Evolutionary conservation across 2,329 filamentous ascomycete genomes (phyloP), one percentile per base, ranked within the genome.

Genomic region (Sphaerulina musiva): DNA sequence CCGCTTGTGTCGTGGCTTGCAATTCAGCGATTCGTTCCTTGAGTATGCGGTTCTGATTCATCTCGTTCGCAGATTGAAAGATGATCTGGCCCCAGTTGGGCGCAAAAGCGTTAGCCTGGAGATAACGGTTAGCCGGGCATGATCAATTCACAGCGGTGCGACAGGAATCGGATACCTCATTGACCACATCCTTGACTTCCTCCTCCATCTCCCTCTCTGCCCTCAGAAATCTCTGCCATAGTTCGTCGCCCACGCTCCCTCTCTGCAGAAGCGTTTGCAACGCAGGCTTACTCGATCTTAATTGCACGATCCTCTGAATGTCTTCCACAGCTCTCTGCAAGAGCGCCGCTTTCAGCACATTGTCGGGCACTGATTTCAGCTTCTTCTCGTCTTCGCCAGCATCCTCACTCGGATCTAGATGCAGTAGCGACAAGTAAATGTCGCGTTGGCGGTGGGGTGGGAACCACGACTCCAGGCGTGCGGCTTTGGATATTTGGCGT

Each of bases 121-220:
- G 3, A 9, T 17, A 34, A 44, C 4, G 36, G 41, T 59, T 54
- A 60, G 59, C 26, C 6, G 26, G 26, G 5, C 32, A 29, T 4
- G 10, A 41, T 20, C 17, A 20, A 26, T 14, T n/a, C 26, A 36
- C 40, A 6, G 40, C 40, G 34, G n/a, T 44, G 39, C 40, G 31
- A n/a, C 6, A 20, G 40, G 6, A 45, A 26, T 31, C 47, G 10
- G 29, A 64, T 79, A 95, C 90, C 84, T 97, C 92, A 64, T 84
- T 82, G 34, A 97, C 90, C 23, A 97, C 92, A 73, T 98, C 93
- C 65, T 89, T 83, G 58, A 98, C 78, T 74, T 98, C 93, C 62
- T 90, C 89, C 74, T 98, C 91, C 78, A 97, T 95, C 74, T 98
- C 93, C 76, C 95, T 91, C 80, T 98, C 93, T 0, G 92, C 93